A percentile compares a stretch with the other conserved stretches of the same genome.
These are phyloP conservation scores for Boletus coccyginus DNA, from an alignment of 768 basidiomycete species.

Conservation along the genomic window DNA sequence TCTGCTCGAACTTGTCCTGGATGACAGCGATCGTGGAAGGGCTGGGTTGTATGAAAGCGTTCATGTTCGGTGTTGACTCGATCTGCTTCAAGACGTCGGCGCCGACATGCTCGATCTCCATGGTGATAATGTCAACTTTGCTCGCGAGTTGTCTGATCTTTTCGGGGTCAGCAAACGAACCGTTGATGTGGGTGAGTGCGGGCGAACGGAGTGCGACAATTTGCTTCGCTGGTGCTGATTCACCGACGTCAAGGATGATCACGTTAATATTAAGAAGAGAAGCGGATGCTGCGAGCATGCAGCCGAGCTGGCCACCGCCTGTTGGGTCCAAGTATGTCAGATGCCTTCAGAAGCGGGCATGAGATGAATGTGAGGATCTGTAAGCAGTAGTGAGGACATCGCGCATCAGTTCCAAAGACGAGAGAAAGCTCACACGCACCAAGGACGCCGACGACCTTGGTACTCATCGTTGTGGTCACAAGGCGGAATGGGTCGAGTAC, in stretches of 20 bases:
- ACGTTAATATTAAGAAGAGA: constrained; percentile 82
- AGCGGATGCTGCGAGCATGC: constrained; percentile 92
- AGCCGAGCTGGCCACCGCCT: constrained; percentile 97
- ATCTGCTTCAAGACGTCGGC: constrained; percentile 60
- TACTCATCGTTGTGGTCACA: constrained; percentile 19
- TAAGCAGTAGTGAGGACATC: constrained; percentile 6
- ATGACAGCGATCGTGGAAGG: constrained; percentile 82
- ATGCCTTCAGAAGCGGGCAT: not conserved
- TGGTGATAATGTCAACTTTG: constrained; percentile 84
- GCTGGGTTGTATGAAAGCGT: constrained; percentile 61
- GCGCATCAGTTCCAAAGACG: not conserved
- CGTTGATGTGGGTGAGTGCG: constrained; percentile 68
- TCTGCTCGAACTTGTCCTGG: constrained; percentile 73
- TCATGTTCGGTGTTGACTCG: constrained; percentile 25
- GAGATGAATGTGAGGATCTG: constrained; percentile 8
- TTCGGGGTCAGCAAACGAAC: constrained; percentile 77
- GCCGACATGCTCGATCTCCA: constrained; percentile 97
- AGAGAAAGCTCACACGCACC: constrained; percentile 27
- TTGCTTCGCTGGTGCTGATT: constrained; percentile 87
- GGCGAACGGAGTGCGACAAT: constrained; percentile 56
- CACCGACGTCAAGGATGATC: constrained; percentile 80
- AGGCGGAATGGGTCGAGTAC: not conserved
- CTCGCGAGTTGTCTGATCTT: constrained; percentile 78
- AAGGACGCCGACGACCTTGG: constrained; percentile 28
- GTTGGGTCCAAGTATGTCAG: constrained; percentile 4